These are phyloP conservation scores for Ceratobasidium sp. DNA, from an alignment of 1,284 basidiomycete genomes.

Conservation along the genomic window DNA sequence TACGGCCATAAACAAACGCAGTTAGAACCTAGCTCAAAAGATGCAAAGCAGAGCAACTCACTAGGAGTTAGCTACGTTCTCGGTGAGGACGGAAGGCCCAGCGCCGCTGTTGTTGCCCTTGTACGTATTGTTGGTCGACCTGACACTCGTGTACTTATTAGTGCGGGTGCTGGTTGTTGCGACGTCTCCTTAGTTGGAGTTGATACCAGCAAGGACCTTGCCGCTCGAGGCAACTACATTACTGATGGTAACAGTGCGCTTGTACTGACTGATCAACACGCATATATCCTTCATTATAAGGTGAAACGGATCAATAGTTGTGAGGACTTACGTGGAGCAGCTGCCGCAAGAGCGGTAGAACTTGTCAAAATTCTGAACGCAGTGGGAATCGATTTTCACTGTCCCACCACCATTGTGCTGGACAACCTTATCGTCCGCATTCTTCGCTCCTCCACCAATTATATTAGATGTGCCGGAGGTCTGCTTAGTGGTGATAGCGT, in stretches of 20 bases:
- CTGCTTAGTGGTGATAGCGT: constrained; percentile 49
- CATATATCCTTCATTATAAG: neutral
- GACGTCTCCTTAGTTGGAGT: constrained; percentile 44
- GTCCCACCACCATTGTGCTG: constrained; percentile 43
- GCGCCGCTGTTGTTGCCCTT: constrained; percentile 38
- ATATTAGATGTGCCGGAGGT: constrained; percentile 29
- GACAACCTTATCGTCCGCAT: constrained; percentile 43
- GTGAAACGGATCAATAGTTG: neutral
- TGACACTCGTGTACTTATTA: constrained; percentile 12
- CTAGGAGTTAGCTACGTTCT: constrained; percentile 31
- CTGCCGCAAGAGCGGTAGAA: constrained; percentile 46
- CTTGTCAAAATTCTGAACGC: constrained; percentile 34
- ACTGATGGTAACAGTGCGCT: constrained; percentile 50
- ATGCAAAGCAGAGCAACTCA: neutral
- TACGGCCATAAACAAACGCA: neutral
- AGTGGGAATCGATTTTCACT: constrained; percentile 24
- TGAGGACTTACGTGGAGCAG: constrained; percentile 19
- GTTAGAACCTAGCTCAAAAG: neutral
- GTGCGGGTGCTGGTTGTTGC: constrained; percentile 39
- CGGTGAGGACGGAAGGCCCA: constrained; percentile 29
- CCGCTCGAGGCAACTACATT: constrained; percentile 42
- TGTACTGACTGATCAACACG: constrained; percentile 42
- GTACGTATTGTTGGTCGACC: constrained; percentile 35
- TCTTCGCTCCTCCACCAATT: constrained; percentile 42
- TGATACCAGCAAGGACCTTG: constrained; percentile 42